phyloP scores from a whole-genome alignment of 805 yeast species.

The Cyberlindnera veronae region DNA sequence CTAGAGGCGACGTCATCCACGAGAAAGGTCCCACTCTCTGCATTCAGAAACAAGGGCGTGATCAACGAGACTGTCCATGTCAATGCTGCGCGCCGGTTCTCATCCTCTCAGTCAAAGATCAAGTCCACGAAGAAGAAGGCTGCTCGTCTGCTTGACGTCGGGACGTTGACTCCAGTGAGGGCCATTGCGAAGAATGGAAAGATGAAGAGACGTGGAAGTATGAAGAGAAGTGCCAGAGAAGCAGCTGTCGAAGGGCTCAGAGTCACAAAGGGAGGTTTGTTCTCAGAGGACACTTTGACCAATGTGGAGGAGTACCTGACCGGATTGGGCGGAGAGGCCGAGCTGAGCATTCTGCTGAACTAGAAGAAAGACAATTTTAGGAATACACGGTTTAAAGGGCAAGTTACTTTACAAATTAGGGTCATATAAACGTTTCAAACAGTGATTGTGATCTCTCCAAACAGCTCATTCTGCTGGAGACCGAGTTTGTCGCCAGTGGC shows the following conservation, averaged over 20 bases:
- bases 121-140: slow-evolving; percentile 12
- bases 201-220: slow-evolving; percentile 24
- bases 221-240: slow-evolving; percentile 53
- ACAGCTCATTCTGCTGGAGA: slow-evolving; percentile 56
- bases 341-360: slow-evolving; percentile 33
- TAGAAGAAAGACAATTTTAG: not conserved
- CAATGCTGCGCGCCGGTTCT: slow-evolving; percentile 27
- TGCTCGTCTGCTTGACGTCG: slow-evolving; percentile 10
- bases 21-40: slow-evolving; percentile 76
- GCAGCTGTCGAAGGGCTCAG: slow-evolving; percentile 75
- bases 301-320: slow-evolving; percentile 70
- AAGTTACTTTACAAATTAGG: not conserved
- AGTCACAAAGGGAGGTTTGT: slow-evolving; percentile 71
- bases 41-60: slow-evolving; percentile 78
- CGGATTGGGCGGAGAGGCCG: slow-evolving; percentile 45
- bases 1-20: slow-evolving; percentile 35
- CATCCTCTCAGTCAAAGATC: slow-evolving; percentile 11
- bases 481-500: slow-evolving; percentile 73
- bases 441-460: slow-evolving; percentile 46
- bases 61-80: slow-evolving; percentile 28
- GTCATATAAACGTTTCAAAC: not conserved
- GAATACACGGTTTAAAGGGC: not conserved
- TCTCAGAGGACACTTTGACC: slow-evolving; percentile 68
- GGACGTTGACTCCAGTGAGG: slow-evolving; percentile 20
- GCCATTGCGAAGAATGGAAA: slow-evolving; percentile 10